Base-by-base conservation (phyloP, 2,329 filamentous ascomycete genomes). In the Chalara sp. region DNA sequence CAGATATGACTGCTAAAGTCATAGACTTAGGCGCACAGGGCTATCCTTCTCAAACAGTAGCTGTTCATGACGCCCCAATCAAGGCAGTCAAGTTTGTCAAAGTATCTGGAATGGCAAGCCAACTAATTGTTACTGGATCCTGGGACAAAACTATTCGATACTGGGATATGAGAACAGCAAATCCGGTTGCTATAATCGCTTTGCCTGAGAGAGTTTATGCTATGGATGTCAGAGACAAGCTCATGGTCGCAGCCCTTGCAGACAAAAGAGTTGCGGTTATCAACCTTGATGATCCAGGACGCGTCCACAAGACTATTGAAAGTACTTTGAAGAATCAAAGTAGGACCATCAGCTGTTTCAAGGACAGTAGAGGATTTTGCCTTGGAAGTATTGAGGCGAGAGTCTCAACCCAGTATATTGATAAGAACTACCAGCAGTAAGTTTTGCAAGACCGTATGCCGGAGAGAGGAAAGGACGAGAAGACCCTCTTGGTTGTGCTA, bases 271-370 rank as follows among this genome's bases (percentile, higher is more conserved):
- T 96, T 75, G 89, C 96, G 68, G 84, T 96, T 56, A 76, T 97
- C 70, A 89, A 96, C 69, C 80, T 97, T 47, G 83, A 87, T 65
- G 84, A 92, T 55, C 92, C 92, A 6, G 81, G 80, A 51, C 87
- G 86, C 61, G 88, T 96, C 69, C 95, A 93, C 79, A 96, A 96
- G 78, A 90, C 87, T 8, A 79, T 95, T 50, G 87, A 95, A 70
- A 95, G 87, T 63, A 91, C 91, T 5, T 78, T 97, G 30, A 96
- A 96, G 73, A 96, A 89, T 87, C 93, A 97, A 76, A 96, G 91
- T 1, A 77, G 91, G 48, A 88, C 92, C 6, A 87, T 97, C 48
- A 91, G 84, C 72, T 96, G 91, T 74, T 97, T 96, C 68, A 83
- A 83, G 21, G 90, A 96, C 67, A 86, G 87, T 6, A 83, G 82